Percentiles rank a stretch among this genome's conserved stretches.
phyloP scores from a whole-genome alignment of 116 monocot species.

The Phalaenopsis hybrid region DNA sequence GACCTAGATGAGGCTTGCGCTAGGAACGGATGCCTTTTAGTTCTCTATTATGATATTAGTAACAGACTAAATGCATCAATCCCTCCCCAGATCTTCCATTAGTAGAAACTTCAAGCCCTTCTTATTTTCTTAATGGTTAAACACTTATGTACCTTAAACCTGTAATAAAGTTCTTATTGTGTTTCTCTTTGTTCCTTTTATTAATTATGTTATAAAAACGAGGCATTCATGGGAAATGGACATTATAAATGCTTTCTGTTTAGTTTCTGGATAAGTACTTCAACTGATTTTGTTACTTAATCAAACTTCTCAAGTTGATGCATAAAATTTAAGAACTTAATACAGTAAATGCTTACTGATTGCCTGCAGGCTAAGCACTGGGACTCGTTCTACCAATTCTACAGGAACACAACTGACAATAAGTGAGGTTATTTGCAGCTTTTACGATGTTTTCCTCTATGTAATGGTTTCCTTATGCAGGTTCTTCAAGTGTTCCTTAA shows the following conservation, averaged over 20 bases:
- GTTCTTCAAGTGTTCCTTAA: not conserved
- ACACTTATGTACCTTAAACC: not conserved
- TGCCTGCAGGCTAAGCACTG: conserved; percentile 68
- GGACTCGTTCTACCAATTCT: conserved; percentile 94
- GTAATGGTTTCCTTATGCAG: conserved; percentile 2
- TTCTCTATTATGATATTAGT: not conserved
- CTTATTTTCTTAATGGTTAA: not conserved
- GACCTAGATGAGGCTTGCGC: not conserved
- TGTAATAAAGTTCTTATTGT: not conserved
- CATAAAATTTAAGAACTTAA: conserved; percentile 1
- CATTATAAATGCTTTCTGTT: not conserved
- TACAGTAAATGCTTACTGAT: conserved; percentile 13
- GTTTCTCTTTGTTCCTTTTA: not conserved
- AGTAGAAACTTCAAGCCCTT: not conserved
- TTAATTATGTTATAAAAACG: not conserved
- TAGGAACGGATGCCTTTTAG: not conserved
- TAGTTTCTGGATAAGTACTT: not conserved
- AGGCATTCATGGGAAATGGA: not conserved
- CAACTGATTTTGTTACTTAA: not conserved
- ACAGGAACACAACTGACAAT: conserved; percentile 94
- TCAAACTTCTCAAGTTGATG: not conserved
- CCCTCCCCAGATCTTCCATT: not conserved
- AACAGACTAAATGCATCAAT: not conserved
- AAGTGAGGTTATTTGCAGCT: conserved; percentile 37
- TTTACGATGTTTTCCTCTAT: conserved; percentile 8